Base-by-base conservation (phyloP, 306 rosid species). In the Acacia crassicarpa region DNA sequence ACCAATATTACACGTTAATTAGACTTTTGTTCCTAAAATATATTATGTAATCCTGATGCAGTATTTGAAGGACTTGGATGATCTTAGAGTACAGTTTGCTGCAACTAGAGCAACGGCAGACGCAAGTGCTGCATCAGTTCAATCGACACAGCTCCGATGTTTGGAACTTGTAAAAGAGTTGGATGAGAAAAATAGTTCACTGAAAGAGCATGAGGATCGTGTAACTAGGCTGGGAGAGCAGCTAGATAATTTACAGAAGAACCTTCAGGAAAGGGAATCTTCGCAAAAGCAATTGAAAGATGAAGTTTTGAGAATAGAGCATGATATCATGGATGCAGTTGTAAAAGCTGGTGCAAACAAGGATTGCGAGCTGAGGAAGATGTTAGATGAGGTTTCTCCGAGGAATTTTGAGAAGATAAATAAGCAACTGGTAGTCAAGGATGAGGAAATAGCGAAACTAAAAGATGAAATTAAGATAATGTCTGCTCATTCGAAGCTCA, bases 251-350 rank as follows among this genome's bases (percentile, higher is more conserved):
- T 92, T 96, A 72, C 99, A 89, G 78, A 96, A 88, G 83, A 95
- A 94, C 80, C 94, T 93, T 81, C 88, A 87, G 76, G 89, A 94
- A 22, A 91, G 98, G 82, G 99, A 96, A 81, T 92, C 86, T 82
- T 94, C 98, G 9, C 99, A 96, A 81, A 91, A 91, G 83, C 97
- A 96, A 85, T 91, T 94, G 84, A 94, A 86, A 84, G 98, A 92
- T 46, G 97, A 94, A 51, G 91, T 96, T 85, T 43, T 88, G 75
- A 93, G 98, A 86, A 74, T 94, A 56, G 99, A 96, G 84, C 88
- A 79, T 2, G 98, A 96, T 65, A 96, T 96, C 32, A 90, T 81
- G 97, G 87, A 90, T 68, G 94, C 98, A 82, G 85, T 96, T 44
- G 87, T 89, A 20, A 90, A 88, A 85, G 88, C 91, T 2, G 92